These are phyloP conservation scores for Ceratobasidium sp. DNA, from an alignment of 1,284 basidiomycete genomes.

Conservation along the genomic window DNA sequence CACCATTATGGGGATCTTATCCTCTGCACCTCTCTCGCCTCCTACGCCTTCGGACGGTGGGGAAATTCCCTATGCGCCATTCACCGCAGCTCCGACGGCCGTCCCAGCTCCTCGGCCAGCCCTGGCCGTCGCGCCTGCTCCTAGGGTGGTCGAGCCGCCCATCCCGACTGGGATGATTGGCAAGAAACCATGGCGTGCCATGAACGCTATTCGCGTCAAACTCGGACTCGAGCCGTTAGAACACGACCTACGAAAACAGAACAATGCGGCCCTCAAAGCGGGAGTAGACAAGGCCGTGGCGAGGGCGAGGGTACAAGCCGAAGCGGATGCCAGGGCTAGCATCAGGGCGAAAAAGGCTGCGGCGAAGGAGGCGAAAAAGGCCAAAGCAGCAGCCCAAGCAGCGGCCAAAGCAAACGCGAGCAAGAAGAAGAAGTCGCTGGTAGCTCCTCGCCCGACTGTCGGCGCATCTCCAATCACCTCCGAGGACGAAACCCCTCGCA, in stretches of 20 bases:
- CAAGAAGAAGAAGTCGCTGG: conserved; percentile 8
- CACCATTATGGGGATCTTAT: conserved; percentile 28
- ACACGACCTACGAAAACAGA: conserved; percentile 8
- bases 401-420: conserved; percentile 12
- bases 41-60: conserved; percentile 32
- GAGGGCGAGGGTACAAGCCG: not conserved
- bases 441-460: conserved; percentile 27
- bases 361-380: no score
- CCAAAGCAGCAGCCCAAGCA: not conserved
- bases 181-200: conserved; percentile 22
- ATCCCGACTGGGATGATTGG: conserved; percentile 7
- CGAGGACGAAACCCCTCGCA: conserved; percentile 32
- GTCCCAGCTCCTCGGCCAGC: conserved; percentile 11
- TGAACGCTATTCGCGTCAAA: conserved; percentile 25
- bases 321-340: not conserved
- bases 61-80: conserved; percentile 35
- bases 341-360: conserved; percentile 1
- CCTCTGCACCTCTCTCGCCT: conserved; percentile 31
- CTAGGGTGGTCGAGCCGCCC: not conserved
- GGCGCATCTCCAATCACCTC: conserved; percentile 27
- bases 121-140: no score
- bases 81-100: conserved; percentile 38
- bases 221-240: conserved; percentile 25
- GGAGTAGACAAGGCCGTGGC: not conserved
- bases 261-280: conserved; percentile 1